Evolutionary conservation across 805 yeast genomes (phyloP).

Genomic region (Cyberlindnera americana): DNA sequence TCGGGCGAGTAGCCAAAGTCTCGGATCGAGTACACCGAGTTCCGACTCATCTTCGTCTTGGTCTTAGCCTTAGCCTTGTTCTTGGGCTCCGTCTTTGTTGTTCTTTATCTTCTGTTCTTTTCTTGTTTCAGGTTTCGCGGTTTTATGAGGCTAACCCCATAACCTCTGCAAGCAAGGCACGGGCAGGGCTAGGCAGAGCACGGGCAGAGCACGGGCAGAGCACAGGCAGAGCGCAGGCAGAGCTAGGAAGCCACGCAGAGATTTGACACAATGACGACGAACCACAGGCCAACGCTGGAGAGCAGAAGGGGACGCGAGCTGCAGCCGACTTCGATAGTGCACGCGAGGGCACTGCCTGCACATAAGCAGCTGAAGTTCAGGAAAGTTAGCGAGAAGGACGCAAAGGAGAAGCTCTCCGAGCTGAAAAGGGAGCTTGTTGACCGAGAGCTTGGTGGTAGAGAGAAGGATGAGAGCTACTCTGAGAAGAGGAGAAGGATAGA

Average conservation of each 20-base stretch:
- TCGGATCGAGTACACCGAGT: constrained; percentile 45
- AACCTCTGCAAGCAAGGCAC: too few relatives aligned
- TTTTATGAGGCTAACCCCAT: too few relatives aligned
- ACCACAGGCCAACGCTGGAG: constrained; percentile 67
- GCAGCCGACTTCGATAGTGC: constrained; percentile 44
- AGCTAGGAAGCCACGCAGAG: too few relatives aligned
- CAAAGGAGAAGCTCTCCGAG: constrained; percentile 20
- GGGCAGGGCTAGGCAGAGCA: too few relatives aligned
- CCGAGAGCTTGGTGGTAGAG: constrained; percentile 15
- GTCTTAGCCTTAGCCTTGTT: background rate
- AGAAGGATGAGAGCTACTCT: constrained; percentile 17
- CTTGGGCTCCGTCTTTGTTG: too few relatives aligned
- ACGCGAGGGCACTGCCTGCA: constrained; percentile 51
- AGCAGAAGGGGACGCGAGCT: constrained; percentile 51
- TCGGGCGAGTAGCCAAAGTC: constrained; percentile 78
- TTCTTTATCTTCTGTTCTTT: too few relatives aligned
- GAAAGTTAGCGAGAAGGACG: constrained; percentile 11
- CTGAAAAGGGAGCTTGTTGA: constrained; percentile 18
- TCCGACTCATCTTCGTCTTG: constrained; percentile 7
- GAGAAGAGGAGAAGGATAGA: constrained; percentile 15
- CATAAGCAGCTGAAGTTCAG: constrained; percentile 52
- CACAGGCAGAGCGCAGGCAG: too few relatives aligned
- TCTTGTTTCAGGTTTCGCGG: too few relatives aligned
- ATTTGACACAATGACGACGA: constrained; percentile 72
- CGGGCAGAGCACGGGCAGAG: too few relatives aligned